These are phyloP conservation scores for Pseudozyma thailandica DNA, from an alignment of 1,284 basidiomycete genomes.

Conservation along the genomic window DNA sequence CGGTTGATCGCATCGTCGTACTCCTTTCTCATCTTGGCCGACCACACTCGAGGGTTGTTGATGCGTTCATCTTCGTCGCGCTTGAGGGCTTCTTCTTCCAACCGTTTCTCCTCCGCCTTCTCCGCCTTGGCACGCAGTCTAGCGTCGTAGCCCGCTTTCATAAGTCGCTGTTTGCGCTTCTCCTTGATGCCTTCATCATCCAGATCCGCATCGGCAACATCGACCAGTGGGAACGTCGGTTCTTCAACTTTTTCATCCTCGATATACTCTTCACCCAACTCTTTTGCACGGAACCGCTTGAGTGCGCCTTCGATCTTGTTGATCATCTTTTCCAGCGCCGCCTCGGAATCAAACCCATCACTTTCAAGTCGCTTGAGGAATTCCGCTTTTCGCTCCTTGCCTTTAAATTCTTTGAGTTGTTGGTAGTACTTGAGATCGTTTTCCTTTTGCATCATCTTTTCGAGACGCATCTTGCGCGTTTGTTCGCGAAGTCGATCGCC, in stretches of 20 bases:
- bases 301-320: constrained; percentile 80
- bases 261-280: constrained; percentile 71
- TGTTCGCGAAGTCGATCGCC: constrained; percentile 89
- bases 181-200: constrained; percentile 94
- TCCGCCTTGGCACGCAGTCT: constrained; percentile 85
- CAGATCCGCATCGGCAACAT: constrained; percentile 90
- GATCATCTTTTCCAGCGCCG: constrained; percentile 76
- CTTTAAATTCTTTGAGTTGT: constrained; percentile 76
- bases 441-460: constrained; percentile 80
- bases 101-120: constrained; percentile 79
- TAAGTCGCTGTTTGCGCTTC: constrained; percentile 89
- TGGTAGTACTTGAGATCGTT: constrained; percentile 80
- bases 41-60: constrained; percentile 61
- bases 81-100: constrained; percentile 74
- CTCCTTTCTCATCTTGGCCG: constrained; percentile 50
- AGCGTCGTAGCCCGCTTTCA: constrained; percentile 95
- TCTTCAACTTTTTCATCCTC: constrained; percentile 75
- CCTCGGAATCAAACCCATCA: constrained; percentile 79
- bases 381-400: constrained; percentile 78
- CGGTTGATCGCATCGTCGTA: constrained; percentile 76
- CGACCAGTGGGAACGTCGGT: constrained; percentile 84
- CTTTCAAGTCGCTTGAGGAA: constrained; percentile 73
- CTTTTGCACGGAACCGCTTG: constrained; percentile 79
- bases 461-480: constrained; percentile 83
- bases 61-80: constrained; percentile 83